phyloP scores from a whole-genome alignment of 2,329 filamentous ascomycete genomes.

The Talaromyces rugulosus region DNA sequence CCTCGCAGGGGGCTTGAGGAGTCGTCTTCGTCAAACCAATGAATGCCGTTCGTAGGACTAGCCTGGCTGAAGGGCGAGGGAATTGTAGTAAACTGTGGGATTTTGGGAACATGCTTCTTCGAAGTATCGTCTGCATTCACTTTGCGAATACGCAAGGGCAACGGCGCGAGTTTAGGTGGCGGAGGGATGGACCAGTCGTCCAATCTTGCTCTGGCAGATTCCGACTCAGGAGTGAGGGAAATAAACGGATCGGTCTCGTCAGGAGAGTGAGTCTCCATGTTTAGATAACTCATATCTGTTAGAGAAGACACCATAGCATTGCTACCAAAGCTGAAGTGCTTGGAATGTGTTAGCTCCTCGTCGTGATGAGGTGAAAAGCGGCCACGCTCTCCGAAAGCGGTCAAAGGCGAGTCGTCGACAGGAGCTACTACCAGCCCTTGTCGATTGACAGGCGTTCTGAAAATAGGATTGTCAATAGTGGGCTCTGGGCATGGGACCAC shows the following conservation, averaged over 20 bases:
- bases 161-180: slow-evolving; percentile 5
- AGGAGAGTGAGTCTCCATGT: neutral
- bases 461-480: neutral
- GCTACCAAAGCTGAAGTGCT: neutral
- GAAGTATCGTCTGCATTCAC: neutral
- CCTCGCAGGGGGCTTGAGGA: neutral
- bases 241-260: slow-evolving; percentile 11
- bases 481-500: neutral
- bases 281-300: slow-evolving; percentile 2
- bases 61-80: neutral
- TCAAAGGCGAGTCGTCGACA: neutral
- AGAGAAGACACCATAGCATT: neutral
- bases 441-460: neutral
- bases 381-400: neutral
- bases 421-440: neutral
- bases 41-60: neutral
- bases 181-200: neutral
- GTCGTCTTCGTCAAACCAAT: neutral
- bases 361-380: neutral
- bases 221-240: neutral
- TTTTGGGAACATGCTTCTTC: neutral
- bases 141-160: slow-evolving; percentile 14
- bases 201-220: neutral
- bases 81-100: neutral
- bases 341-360: neutral